These are phyloP conservation scores for Trametes elegans DNA, from an alignment of 768 basidiomycete genomes.

Conservation along the genomic window DNA sequence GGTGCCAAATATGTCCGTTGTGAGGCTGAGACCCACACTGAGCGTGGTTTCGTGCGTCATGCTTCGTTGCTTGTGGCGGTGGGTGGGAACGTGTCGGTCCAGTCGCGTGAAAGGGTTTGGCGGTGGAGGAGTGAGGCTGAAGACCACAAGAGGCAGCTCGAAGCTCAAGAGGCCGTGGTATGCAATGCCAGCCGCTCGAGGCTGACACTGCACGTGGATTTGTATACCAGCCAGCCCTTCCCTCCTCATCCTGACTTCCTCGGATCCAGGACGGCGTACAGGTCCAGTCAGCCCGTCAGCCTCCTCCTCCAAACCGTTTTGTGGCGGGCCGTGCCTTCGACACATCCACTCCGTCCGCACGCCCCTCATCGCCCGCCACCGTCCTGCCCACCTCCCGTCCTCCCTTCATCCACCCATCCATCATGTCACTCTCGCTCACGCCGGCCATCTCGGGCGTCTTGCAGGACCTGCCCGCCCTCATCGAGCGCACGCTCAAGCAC, in stretches of 20 bases:
- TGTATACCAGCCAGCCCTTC: background rate
- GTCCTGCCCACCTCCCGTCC: background rate
- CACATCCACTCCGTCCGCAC: background rate
- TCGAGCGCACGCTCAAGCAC: constrained; percentile 15
- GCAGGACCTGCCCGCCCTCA: constrained; percentile 9
- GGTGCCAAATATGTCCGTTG: constrained; percentile 11
- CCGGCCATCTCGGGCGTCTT: constrained; percentile 5
- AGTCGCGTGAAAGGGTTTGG: background rate
- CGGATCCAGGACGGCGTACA: background rate
- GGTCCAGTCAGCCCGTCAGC: background rate
- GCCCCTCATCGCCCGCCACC: background rate
- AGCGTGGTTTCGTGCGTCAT: background rate
- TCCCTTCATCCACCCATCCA: background rate
- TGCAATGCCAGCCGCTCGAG: background rate
- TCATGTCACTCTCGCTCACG: constrained; percentile 3
- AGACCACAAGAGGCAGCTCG: background rate
- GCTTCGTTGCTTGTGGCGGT: background rate
- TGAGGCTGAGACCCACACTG: background rate
- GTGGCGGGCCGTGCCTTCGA: background rate
- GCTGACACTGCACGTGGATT: constrained; percentile 2
- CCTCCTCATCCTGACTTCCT: background rate
- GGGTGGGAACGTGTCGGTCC: background rate
- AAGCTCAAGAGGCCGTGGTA: background rate
- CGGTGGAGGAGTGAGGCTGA: background rate
- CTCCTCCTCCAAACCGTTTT: background rate